Evolutionary conservation across 305 asterid species (phyloP), one percentile per base, ranked within the genome.

Genomic region (Withania somnifera): DNA sequence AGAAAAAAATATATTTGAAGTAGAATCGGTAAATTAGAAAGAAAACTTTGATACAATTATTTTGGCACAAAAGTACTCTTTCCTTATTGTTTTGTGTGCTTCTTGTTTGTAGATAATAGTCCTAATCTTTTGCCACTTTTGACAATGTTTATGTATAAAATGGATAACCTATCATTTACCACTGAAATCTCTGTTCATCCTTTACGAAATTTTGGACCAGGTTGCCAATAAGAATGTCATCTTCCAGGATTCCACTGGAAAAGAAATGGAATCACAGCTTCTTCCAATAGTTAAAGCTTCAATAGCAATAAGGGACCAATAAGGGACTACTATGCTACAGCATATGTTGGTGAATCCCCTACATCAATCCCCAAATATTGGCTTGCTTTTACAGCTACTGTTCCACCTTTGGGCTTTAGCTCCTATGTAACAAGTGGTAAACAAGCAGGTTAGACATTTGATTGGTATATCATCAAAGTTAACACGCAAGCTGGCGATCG

Each of bases 341-440:
- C 94, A 84, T 88, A 93, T 69, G 85, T 60, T 56, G 97, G 98
- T 15, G 86, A 90, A 87, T 85, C 91, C 54, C 89, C 97, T 82
- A 82, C 86, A 7, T 78, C 80, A 34, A 84, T 79, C 64, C 94
- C 98, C 84, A 40, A 76, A 56, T 91, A 91, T 81, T 92, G 94
- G 98, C 98, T 96, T 19, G 95, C 98, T 34, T 96, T 96, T 85
- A 91, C 88, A 40, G 98, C 94, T 1, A 88, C 60, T 40, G 95
- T 91, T 86, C 98, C 98, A 15, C 95, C 98, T 75, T 85, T 96
- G 84, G 99, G 99, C 81, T 94, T 93, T 83, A 94, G 84, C 89
- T 91, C 98, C 83, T 96, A 91, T 20, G 86, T 94, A 87, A 86
- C 89, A 56, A 86, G 89, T 82, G 88, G 89, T 78, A 89, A 87